A percentile compares a stretch with the other conserved stretches of the same genome.
Conservation (phyloP, 1,284 basidiomycete species). For the Sporisorium exsertum region DNA sequence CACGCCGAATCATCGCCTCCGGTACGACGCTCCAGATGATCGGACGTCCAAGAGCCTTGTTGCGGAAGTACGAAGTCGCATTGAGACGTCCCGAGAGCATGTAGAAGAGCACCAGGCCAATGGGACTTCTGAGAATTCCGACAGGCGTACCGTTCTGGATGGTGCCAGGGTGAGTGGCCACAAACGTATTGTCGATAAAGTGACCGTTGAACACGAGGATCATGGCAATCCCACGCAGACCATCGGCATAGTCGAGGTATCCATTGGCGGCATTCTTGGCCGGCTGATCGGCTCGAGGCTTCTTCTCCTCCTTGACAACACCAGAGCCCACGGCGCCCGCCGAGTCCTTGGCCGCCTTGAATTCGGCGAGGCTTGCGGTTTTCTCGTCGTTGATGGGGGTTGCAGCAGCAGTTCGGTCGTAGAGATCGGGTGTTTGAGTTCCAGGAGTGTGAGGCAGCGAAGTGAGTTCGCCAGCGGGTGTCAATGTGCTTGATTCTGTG, state of each 20-base stretch:
- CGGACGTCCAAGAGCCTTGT: slow-evolving; percentile 62
- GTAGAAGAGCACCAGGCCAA: slow-evolving; percentile 58
- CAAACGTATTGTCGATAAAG: slow-evolving; percentile 70
- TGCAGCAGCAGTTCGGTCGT: slow-evolving; percentile 15
- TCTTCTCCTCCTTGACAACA: slow-evolving; percentile 25
- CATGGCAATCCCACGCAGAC: slow-evolving; percentile 70
- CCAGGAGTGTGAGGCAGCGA: slow-evolving; percentile 23
- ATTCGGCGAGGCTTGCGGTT: slow-evolving; percentile 19
- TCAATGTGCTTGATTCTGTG: slow-evolving; percentile 30
- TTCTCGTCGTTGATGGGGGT: slow-evolving; percentile 27
- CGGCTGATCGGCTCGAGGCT: slow-evolving; percentile 30
- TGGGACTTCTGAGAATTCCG: slow-evolving; percentile 44
- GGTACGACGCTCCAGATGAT: slow-evolving; percentile 66
- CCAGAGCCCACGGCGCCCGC: slow-evolving; percentile 37
- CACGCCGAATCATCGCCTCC: slow-evolving; percentile 69
- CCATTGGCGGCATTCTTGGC: slow-evolving; percentile 36
- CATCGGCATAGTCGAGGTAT: slow-evolving; percentile 70
- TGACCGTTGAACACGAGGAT: slow-evolving; percentile 70
- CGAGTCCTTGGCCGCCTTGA: slow-evolving; percentile 45
- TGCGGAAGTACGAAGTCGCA: slow-evolving; percentile 68
- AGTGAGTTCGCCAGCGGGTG: slow-evolving; percentile 21
- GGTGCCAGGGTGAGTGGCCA: slow-evolving; percentile 64
- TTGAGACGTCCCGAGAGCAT: slow-evolving; percentile 70
- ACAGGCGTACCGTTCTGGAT: slow-evolving; percentile 67
- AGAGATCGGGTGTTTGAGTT: slow-evolving; percentile 16